Evolutionary conservation across 2,329 filamentous ascomycete genomes (phyloP), one percentile per base, ranked within the genome.

Genomic region (Phoma sp.): DNA sequence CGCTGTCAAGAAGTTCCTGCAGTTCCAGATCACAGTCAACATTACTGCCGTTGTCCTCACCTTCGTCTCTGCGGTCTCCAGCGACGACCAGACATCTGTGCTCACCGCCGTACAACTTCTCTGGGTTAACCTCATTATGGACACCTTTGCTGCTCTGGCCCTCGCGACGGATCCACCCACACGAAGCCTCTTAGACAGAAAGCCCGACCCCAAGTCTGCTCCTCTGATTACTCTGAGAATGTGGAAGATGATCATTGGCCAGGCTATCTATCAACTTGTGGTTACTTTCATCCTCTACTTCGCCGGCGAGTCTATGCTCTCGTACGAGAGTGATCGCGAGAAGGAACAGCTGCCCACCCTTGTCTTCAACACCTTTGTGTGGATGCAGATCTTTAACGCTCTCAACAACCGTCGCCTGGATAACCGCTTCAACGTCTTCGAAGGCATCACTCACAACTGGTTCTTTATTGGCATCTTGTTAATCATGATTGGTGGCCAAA

Each of bases 341-440:
- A 66, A 78, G 28, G 72, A 83, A 7, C 70, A 76, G 12, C 81
- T 96, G 55, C 81, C 87, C 50, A 96, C 92, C 2, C 83, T 98
- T 40, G 90, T 98, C 7, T 98, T 98, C 83, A 98, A 98, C 80
- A 95, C 92, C 0, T 98, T 98, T 72, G 93, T 97, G 47, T 98
- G 93, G 93, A 97, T 98, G 93, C 93, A 98, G 68, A 96, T 98
- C 66, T 98, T 98, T 81, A 98, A 98, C 77, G 90, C 96, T 72
- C 91, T 96, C 84, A 98, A 98, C 80, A 96, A 96, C 78, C 91
- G 93, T 54, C 91, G 93, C 11, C 82, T 98, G 48, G 93, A 98
- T 75, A 98, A 98, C 77, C 85, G 87, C 49, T 93, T 96, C 82
- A 98, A 98, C 77, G 92, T 98, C 59, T 93, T 98, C 57, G 93